phyloP scores from a whole-genome alignment of 495 filamentous ascomycete genomes.

The Tuber umbilicatum region DNA sequence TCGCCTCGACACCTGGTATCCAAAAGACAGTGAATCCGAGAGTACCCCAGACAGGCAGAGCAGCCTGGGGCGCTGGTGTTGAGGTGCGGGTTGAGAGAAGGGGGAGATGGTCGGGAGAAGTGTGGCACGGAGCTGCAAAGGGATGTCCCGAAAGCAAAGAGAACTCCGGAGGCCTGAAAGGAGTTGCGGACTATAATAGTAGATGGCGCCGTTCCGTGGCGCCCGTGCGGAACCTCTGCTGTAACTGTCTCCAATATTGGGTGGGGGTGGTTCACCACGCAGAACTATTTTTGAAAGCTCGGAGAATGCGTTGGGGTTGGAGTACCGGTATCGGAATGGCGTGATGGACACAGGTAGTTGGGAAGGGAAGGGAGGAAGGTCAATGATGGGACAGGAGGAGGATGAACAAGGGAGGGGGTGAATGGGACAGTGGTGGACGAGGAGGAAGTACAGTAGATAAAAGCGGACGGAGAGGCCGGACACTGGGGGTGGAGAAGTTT shows the following conservation, averaged over 20 bases:
- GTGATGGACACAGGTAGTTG: not conserved
- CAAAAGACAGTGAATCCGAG: not conserved
- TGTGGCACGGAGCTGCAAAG: not conserved
- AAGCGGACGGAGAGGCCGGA: not conserved
- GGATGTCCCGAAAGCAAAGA: not conserved
- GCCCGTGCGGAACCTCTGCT: not conserved
- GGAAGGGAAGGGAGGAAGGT: not conserved
- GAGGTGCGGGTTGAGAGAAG: not conserved
- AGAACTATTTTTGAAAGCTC: not conserved
- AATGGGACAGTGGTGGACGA: not conserved
- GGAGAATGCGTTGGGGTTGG: not conserved
- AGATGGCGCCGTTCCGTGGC: not conserved
- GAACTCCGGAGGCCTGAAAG: not conserved
- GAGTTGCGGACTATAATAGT: not conserved
- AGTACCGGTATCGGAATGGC: not conserved
- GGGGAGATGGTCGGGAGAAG: not conserved
- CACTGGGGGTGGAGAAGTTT: not conserved
- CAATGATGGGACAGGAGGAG: not conserved
- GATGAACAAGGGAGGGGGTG: not conserved
- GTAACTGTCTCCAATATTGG: not conserved
- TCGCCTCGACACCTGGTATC: not conserved
- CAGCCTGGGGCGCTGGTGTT: not conserved
- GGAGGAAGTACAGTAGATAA: not conserved
- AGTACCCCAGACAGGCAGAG: conserved; percentile 1
- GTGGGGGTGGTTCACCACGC: not conserved